A percentile compares a stretch with the other conserved stretches of the same genome.
Conservation (phyloP, 495 filamentous ascomycete species). For the Hypoxylon crocopeplum region DNA sequence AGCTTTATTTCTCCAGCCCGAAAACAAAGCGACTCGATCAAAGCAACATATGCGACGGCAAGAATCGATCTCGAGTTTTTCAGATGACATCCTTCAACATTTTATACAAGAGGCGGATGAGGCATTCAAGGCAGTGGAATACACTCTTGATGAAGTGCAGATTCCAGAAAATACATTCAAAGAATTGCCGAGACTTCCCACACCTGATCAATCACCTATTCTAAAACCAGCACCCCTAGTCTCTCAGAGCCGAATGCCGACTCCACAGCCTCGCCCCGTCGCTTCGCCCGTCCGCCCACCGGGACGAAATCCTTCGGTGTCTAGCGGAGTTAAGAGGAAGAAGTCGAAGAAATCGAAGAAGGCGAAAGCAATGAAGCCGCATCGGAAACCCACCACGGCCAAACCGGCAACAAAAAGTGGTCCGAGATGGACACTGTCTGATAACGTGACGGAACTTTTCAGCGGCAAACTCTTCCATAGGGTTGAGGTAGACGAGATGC, state of each 20-base stretch:
- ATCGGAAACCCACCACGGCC: constrained; percentile 33
- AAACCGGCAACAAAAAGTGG: constrained; percentile 42
- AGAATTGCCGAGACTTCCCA: constrained; percentile 25
- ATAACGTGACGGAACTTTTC: constrained; percentile 57
- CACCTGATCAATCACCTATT: constrained; percentile 28
- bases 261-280: constrained; percentile 2
- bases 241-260: constrained; percentile 6
- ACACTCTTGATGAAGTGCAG: constrained; percentile 45
- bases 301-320: constrained; percentile 11
- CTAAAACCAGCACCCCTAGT: constrained; percentile 13
- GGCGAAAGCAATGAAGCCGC: constrained; percentile 37
- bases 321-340: constrained; percentile 45
- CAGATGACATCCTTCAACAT: constrained; percentile 46
- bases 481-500: constrained; percentile 61
- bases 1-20: constrained; percentile 30
- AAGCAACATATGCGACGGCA: constrained; percentile 26
- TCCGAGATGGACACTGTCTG: constrained; percentile 54
- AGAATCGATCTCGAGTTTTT: constrained; percentile 25
- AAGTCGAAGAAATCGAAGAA: constrained; percentile 49
- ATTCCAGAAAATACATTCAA: constrained; percentile 10
- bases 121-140: constrained; percentile 47
- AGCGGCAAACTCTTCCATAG: constrained; percentile 52
- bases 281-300: constrained; percentile 11
- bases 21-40: constrained; percentile 33
- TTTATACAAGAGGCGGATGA: constrained; percentile 56